phyloP scores from a whole-genome alignment of 2,329 filamentous ascomycete species.

The Botrytis aclada region DNA sequence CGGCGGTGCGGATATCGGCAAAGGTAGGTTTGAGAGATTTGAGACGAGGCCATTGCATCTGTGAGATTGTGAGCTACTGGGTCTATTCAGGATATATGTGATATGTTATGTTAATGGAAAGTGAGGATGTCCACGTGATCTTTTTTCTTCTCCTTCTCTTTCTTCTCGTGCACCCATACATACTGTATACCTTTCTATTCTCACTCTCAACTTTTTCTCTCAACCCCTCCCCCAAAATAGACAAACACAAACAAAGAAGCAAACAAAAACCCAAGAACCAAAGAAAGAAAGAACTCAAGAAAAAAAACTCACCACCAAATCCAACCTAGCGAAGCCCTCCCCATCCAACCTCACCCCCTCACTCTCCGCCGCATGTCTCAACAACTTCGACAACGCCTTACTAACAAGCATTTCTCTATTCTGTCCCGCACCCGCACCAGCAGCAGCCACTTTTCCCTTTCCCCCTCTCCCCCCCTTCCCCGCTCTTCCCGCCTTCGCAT shows the following conservation, averaged over 20 bases:
- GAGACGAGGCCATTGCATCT: conserved; percentile 46
- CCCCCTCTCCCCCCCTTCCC: not conserved
- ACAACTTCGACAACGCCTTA: conserved; percentile 38
- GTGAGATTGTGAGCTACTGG: not conserved
- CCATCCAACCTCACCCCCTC: conserved; percentile 56
- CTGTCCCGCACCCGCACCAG: conserved; percentile 10
- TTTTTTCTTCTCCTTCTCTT: not conserved
- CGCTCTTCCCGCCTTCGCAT: not conserved
- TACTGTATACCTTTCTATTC: not conserved
- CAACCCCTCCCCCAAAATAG: not conserved
- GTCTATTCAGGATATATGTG: not conserved
- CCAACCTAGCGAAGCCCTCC: conserved; percentile 58
- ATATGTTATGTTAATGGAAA: not conserved
- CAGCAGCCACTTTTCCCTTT: not conserved
- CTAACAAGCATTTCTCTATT: conserved; percentile 35
- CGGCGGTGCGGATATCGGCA: conserved; percentile 66
- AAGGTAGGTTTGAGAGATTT: conserved; percentile 71
- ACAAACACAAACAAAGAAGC: not conserved
- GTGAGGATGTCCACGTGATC: not conserved
- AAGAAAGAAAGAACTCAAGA: conserved; percentile 4
- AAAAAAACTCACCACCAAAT: conserved; percentile 53
- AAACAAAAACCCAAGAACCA: not conserved
- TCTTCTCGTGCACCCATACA: not conserved
- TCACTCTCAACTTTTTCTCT: no score
- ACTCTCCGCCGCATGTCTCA: conserved; percentile 42